These are phyloP conservation scores for Colletotrichum tofieldiae DNA, from an alignment of 2,329 filamentous ascomycete species.

Conservation along the genomic window DNA sequence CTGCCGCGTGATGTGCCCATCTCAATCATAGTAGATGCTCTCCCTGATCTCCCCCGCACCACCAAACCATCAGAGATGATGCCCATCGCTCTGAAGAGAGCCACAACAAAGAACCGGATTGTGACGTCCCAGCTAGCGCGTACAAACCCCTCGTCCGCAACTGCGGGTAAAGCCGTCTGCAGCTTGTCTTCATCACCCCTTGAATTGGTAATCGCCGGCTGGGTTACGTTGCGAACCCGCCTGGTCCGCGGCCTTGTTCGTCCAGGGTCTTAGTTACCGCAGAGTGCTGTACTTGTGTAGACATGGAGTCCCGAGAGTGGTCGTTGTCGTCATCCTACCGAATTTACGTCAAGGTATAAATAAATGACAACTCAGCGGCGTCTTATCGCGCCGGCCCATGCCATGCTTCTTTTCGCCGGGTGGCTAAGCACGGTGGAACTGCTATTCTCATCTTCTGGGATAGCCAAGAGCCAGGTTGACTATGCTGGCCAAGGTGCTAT, in stretches of 20 bases:
- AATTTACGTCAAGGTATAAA: slow-evolving; percentile 1
- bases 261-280: not conserved
- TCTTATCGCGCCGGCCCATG: not conserved
- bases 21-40: not conserved
- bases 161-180: slow-evolving; percentile 29
- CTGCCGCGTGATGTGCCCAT: not conserved
- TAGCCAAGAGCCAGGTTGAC: not conserved
- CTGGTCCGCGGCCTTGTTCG: not conserved
- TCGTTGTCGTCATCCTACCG: not conserved
- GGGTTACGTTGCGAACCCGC: not conserved
- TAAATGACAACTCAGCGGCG: not conserved
- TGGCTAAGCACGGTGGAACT: slow-evolving; percentile 3
- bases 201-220: not conserved
- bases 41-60: not conserved
- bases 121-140: slow-evolving; percentile 12
- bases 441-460: not conserved
- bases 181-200: not conserved
- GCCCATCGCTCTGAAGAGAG: not conserved
- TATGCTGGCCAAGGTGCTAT: slow-evolving; percentile 19
- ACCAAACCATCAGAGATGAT: not conserved
- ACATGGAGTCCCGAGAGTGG: not conserved
- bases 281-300: not conserved
- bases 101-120: slow-evolving; percentile 9
- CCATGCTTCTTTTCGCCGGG: not conserved
- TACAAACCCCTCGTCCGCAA: slow-evolving; percentile 12